Percentiles rank a stretch among this genome's conserved stretches.
phyloP scores from a whole-genome alignment of 1,284 basidiomycete genomes.

The Ustilago hordei region DNA sequence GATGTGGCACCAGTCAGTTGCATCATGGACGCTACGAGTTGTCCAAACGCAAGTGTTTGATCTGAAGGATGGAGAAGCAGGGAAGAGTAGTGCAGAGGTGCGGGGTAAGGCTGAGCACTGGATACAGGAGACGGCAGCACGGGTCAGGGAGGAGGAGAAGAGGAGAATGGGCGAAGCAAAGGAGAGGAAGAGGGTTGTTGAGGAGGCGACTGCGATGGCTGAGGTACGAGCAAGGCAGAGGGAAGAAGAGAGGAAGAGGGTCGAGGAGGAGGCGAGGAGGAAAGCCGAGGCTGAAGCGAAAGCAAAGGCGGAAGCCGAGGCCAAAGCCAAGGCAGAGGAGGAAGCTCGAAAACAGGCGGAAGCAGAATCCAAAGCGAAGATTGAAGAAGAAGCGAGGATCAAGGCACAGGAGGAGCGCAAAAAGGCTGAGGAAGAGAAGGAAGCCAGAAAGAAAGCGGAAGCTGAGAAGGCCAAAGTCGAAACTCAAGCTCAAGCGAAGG shows the following conservation, averaged over 20 bases:
- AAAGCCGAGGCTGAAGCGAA: not conserved
- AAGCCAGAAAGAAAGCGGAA: not conserved
- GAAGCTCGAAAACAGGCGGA: conserved; percentile 5
- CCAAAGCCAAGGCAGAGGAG: conserved; percentile 10
- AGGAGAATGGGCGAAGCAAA: conserved; percentile 12
- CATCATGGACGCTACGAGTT: conserved; percentile 21
- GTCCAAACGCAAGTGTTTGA: conserved; percentile 23
- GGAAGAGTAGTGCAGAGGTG: not conserved
- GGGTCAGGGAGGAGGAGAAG: not conserved
- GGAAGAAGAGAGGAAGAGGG: conserved; percentile 2
- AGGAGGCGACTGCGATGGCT: conserved; percentile 13
- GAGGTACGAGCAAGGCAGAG: conserved; percentile 8
- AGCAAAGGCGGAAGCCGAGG: conserved; percentile 12
- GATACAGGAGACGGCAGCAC: not conserved
- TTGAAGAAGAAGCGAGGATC: conserved; percentile 8
- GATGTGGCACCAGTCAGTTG: conserved; percentile 33
- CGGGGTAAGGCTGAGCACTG: conserved; percentile 10
- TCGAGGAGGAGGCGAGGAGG: not conserved
- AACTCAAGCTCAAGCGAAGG: not conserved
- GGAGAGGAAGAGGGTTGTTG: conserved; percentile 6
- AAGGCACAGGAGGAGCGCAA: not conserved
- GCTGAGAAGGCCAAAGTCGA: conserved; percentile 1
- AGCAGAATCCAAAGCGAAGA: conserved; percentile 15
- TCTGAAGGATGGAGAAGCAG: not conserved
- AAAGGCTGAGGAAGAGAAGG: not conserved